phyloP scores from a whole-genome alignment of 108 stramenopile species.

The Cyclotella distinguenda region DNA sequence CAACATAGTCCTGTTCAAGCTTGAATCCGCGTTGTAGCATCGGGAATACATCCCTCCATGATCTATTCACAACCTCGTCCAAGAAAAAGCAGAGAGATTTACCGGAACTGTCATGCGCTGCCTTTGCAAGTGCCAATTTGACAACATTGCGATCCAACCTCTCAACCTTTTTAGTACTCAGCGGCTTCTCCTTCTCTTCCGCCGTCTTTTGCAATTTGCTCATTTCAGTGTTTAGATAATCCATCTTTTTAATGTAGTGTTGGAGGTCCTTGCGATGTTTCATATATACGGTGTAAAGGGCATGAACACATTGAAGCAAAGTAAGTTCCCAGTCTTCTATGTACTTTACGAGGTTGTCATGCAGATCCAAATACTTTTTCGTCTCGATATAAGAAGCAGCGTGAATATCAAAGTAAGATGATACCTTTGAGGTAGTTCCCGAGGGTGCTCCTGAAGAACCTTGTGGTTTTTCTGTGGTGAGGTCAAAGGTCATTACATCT shows the following conservation, averaged over 20 bases:
- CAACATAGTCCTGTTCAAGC: slow-evolving; percentile 30
- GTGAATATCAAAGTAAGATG: slow-evolving; percentile 42
- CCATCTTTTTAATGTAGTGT: slow-evolving; percentile 43
- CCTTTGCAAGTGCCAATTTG: slow-evolving; percentile 35
- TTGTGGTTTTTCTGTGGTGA: too few relatives aligned
- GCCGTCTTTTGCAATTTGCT: slow-evolving; percentile 2
- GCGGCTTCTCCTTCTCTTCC: slow-evolving; percentile 25
- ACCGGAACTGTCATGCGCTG: slow-evolving; percentile 39
- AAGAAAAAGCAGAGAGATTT: slow-evolving; percentile 27
- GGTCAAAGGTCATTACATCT: too few relatives aligned
- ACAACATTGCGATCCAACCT: slow-evolving; percentile 43
- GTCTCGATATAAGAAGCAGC: slow-evolving; percentile 27
- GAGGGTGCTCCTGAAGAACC: too few relatives aligned
- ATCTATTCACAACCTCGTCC: slow-evolving; percentile 36
- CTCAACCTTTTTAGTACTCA: slow-evolving; percentile 37
- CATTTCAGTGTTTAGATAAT: slow-evolving; percentile 20
- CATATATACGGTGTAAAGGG: slow-evolving; percentile 23
- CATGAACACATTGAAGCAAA: slow-evolving; percentile 27
- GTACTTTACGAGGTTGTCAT: slow-evolving; percentile 31
- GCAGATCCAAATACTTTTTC: slow-evolving; percentile 14
- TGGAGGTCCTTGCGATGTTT: slow-evolving; percentile 34
- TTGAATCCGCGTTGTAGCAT: slow-evolving; percentile 26
- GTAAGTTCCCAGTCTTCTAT: slow-evolving; percentile 41
- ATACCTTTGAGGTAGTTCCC: background rate
- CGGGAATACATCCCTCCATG: slow-evolving; percentile 47